A percentile compares a stretch with the other conserved stretches of the same genome.
Evolutionary conservation across 805 yeast species (phyloP).

Genomic region (Grigorovia transvaalensis): DNA sequence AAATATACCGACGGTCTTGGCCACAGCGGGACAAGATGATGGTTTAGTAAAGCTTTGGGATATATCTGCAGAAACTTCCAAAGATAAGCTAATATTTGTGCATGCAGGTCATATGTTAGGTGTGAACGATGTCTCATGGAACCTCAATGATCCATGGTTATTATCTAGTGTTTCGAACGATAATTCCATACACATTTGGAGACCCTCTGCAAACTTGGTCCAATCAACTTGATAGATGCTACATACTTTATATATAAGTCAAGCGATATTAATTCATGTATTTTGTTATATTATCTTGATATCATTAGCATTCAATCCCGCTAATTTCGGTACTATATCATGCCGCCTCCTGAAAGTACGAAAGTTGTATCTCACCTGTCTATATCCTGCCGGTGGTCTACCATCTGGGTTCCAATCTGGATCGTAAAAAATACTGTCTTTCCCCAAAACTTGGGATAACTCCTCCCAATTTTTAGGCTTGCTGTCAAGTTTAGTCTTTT

Average conservation of each 20-base stretch:
- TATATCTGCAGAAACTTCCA: slow-evolving; percentile 25
- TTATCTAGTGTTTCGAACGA: slow-evolving; percentile 74
- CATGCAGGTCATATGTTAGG: slow-evolving; percentile 88
- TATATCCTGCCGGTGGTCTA: slow-evolving; percentile 33
- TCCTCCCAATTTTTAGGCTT: neutral
- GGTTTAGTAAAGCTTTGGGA: slow-evolving; percentile 57
- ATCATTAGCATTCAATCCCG: neutral
- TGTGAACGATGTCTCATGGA: slow-evolving; percentile 79
- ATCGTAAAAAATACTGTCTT: slow-evolving; percentile 47
- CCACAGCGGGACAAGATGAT: slow-evolving; percentile 57
- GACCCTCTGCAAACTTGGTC: slow-evolving; percentile 39
- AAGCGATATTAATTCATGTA: neutral
- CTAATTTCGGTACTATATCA: slow-evolving; percentile 3
- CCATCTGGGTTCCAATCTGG: slow-evolving; percentile 60
- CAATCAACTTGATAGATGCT: slow-evolving; percentile 5
- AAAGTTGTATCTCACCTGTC: slow-evolving; percentile 22
- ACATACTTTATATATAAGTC: neutral
- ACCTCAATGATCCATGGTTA: slow-evolving; percentile 57
- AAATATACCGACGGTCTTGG: slow-evolving; percentile 40
- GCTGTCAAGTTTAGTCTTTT: too few relatives aligned
- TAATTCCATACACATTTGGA: slow-evolving; percentile 82
- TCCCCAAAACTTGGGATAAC: slow-evolving; percentile 30
- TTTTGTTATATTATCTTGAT: too few relatives aligned
- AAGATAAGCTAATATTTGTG: slow-evolving; percentile 37
- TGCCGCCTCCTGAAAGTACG: slow-evolving; percentile 25